phyloP scores from a whole-genome alignment of 2,329 filamentous ascomycete species.

The Cryphonectria parasitica region DNA sequence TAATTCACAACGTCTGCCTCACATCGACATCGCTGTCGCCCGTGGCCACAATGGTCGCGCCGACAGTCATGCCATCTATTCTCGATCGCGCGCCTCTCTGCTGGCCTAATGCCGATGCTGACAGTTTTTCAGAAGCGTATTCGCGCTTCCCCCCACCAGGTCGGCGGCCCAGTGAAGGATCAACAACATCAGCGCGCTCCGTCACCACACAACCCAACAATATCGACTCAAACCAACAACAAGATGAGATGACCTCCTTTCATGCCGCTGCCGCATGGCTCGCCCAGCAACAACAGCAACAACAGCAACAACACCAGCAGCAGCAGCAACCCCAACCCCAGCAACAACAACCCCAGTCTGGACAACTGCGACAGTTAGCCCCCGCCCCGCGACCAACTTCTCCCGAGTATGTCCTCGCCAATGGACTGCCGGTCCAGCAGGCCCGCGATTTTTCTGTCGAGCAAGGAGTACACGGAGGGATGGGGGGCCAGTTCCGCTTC shows the following conservation, averaged over 20 bases:
- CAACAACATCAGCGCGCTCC: conserved; percentile 60
- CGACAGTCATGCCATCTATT: not conserved
- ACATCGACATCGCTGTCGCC: not conserved
- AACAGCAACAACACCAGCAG: conserved; percentile 35
- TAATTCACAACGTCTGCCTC: not conserved
- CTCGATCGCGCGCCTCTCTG: not conserved
- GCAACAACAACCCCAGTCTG: conserved; percentile 43
- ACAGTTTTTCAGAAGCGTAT: conserved; percentile 27
- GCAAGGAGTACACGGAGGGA: conserved; percentile 51
- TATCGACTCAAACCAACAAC: conserved; percentile 55
- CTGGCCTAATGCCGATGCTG: conserved; percentile 2
- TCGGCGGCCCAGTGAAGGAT: conserved; percentile 27
- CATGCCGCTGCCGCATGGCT: conserved; percentile 51
- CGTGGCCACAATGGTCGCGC: not conserved
- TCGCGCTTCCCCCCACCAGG: conserved; percentile 27
- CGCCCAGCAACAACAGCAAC: conserved; percentile 40
- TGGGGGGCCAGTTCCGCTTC: conserved; percentile 41
- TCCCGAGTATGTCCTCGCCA: conserved; percentile 58
- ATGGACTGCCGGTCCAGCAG: conserved; percentile 55
- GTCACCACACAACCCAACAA: conserved; percentile 52
- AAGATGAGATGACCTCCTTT: conserved; percentile 50
- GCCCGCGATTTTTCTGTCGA: conserved; percentile 53
- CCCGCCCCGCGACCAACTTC: conserved; percentile 51
- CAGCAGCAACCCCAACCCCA: not conserved
- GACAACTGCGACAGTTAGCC: conserved; percentile 49